These are phyloP conservation scores for Centaurea solstitialis DNA, from an alignment of 129 eudicot species.

Conservation along the genomic window DNA sequence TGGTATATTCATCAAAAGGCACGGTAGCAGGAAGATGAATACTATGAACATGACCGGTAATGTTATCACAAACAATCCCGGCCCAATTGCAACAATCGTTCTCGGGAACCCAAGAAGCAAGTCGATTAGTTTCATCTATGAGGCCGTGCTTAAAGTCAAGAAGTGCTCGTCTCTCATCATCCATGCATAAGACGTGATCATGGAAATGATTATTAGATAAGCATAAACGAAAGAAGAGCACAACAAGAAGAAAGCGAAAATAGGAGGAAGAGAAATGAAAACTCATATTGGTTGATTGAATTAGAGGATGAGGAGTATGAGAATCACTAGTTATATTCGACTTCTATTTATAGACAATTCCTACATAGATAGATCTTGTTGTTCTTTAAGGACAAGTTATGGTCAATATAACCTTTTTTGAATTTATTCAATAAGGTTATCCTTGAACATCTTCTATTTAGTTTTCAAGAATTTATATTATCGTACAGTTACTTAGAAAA, in stretches of 20 bases:
- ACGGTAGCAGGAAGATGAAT: constrained; percentile 26
- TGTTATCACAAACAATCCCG: constrained; percentile 30
- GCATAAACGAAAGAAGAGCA: constrained; percentile 2
- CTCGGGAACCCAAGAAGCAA: constrained; percentile 21
- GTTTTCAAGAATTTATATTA: too few species aligned
- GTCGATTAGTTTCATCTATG: constrained; percentile 7
- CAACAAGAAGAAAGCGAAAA: background rate
- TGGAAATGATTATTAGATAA: background rate
- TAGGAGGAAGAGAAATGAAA: background rate
- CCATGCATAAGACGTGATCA: background rate
- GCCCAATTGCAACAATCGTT: constrained; percentile 32
- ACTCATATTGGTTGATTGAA: constrained; percentile 8
- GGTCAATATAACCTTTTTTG: too few species aligned
- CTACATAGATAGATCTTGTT: too few species aligned
- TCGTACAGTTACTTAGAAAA: too few species aligned
- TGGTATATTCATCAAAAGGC: too few species aligned
- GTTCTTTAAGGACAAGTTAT: too few species aligned
- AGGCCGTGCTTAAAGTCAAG: constrained; percentile 24
- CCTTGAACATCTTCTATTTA: too few species aligned
- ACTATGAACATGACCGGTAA: constrained; percentile 14
- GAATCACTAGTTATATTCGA: background rate
- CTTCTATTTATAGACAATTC: background rate
- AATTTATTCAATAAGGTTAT: too few species aligned
- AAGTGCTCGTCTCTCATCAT: constrained; percentile 24
- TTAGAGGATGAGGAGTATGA: background rate